Evolutionary conservation across 2,329 filamentous ascomycete species (phyloP).

Genomic region (Pseudocercospora eumusae): DNA sequence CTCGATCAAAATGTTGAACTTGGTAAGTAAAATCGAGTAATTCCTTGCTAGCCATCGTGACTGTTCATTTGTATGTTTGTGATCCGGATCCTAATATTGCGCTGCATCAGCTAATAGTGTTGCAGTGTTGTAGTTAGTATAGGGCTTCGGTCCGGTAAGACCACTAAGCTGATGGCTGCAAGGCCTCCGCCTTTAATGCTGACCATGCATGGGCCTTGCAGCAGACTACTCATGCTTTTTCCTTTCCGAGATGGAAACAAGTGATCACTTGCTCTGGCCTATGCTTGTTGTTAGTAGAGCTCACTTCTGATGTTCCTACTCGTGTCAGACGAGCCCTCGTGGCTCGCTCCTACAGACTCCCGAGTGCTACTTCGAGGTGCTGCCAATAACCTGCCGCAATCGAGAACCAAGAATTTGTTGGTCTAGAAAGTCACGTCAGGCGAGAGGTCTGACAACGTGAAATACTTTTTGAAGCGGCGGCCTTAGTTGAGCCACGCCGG

Average conservation of each 20-base stretch:
- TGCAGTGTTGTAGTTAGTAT: neutral
- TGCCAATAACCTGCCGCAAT: neutral
- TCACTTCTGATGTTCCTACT: neutral
- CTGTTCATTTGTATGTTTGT: neutral
- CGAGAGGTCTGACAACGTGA: neutral
- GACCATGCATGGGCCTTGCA: slow-evolving; percentile 5
- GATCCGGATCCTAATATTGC: neutral
- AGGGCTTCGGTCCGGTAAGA: slow-evolving; percentile 1
- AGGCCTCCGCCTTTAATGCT: slow-evolving; percentile 6
- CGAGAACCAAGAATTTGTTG: neutral
- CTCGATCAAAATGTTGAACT: neutral
- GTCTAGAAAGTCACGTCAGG: neutral
- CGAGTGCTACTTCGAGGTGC: neutral
- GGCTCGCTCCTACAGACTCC: neutral
- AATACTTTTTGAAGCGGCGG: neutral
- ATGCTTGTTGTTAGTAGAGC: neutral
- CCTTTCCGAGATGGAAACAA: slow-evolving; percentile 1
- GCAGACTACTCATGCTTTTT: neutral
- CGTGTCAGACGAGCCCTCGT: neutral
- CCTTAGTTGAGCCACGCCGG: neutral
- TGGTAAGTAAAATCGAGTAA: neutral
- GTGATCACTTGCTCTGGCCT: neutral
- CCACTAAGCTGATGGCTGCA: neutral
- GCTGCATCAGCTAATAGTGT: neutral
- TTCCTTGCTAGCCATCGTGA: neutral